Percentiles rank a stretch among this genome's conserved stretches.
These are phyloP conservation scores for Leptodontidium sp. DNA, from an alignment of 2,329 filamentous ascomycete species.

Conservation along the genomic window DNA sequence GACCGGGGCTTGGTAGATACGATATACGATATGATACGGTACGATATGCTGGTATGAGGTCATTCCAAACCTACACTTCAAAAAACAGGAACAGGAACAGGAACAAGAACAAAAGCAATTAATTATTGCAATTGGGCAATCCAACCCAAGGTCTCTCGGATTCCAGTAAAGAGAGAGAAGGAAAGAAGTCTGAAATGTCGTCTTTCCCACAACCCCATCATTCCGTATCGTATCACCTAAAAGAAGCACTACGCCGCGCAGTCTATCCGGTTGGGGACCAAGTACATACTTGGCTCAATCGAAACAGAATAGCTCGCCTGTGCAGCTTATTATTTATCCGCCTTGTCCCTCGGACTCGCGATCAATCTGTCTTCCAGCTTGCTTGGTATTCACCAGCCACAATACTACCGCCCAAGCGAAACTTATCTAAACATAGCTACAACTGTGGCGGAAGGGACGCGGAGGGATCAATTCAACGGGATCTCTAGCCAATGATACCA, in stretches of 20 bases:
- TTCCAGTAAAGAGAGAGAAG: too few species aligned
- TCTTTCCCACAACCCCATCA: background rate
- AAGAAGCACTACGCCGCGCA: background rate
- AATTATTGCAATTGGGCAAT: background rate
- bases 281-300: too few species aligned
- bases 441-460: slow-evolving; percentile 12
- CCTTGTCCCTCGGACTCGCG: background rate
- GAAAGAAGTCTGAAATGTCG: background rate
- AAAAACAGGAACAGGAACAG: background rate
- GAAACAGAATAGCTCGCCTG: too few species aligned
- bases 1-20: too few species aligned
- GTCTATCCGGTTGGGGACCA: background rate
- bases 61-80: background rate
- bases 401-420: background rate
- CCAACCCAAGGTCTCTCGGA: too few species aligned
- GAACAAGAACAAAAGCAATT: background rate
- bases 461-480: background rate
- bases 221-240: background rate
- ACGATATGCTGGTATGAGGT: background rate
- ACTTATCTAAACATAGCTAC: slow-evolving; percentile 18
- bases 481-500: background rate
- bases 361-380: background rate
- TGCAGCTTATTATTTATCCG: background rate
- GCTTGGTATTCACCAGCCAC: background rate
- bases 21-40: background rate